phyloP scores from a whole-genome alignment of 2,329 filamentous ascomycete genomes.

The Pestalotiopsis sp. region DNA sequence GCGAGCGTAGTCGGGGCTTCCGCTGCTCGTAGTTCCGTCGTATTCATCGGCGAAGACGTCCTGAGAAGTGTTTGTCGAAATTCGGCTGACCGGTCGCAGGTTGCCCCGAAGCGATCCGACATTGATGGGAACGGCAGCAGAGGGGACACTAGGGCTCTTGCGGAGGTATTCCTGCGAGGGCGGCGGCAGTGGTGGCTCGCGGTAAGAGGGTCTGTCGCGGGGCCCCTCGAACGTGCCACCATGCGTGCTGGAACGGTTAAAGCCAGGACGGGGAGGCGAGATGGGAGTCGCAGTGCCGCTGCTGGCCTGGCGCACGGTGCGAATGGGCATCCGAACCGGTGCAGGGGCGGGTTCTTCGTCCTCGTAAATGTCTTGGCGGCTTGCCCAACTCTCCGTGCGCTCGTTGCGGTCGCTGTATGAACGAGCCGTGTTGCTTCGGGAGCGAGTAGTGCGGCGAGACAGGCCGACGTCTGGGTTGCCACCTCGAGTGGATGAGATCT shows the following conservation, averaged over 20 bases:
- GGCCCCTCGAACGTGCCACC: conserved; percentile 22
- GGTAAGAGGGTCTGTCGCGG: conserved; percentile 24
- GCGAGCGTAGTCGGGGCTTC: conserved; percentile 54
- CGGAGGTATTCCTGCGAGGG: conserved; percentile 24
- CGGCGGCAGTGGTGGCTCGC: conserved; percentile 30
- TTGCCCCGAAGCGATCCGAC: conserved; percentile 42
- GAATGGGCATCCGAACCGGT: conserved; percentile 47
- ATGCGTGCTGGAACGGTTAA: conserved; percentile 30
- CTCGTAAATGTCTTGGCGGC: conserved; percentile 36
- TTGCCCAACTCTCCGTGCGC: conserved; percentile 33
- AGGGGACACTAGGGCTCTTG: conserved; percentile 14
- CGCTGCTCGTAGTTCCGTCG: conserved; percentile 52
- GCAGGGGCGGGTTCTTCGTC: conserved; percentile 35
- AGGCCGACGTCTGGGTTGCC: conserved; percentile 27
- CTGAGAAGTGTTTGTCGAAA: conserved; percentile 41
- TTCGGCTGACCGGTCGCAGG: conserved; percentile 48
- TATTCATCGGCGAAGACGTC: conserved; percentile 55
- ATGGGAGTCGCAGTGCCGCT: conserved; percentile 27
- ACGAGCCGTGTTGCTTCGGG: conserved; percentile 51
- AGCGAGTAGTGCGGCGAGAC: conserved; percentile 32
- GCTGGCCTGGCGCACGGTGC: conserved; percentile 36
- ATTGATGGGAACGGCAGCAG: conserved; percentile 22
- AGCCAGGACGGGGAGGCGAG: conserved; percentile 25
- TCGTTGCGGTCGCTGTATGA: conserved; percentile 45
- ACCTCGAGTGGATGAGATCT: conserved; percentile 11